Conservation (phyloP, 352 stramenopile species). For the Lagenidium giganteum region DNA sequence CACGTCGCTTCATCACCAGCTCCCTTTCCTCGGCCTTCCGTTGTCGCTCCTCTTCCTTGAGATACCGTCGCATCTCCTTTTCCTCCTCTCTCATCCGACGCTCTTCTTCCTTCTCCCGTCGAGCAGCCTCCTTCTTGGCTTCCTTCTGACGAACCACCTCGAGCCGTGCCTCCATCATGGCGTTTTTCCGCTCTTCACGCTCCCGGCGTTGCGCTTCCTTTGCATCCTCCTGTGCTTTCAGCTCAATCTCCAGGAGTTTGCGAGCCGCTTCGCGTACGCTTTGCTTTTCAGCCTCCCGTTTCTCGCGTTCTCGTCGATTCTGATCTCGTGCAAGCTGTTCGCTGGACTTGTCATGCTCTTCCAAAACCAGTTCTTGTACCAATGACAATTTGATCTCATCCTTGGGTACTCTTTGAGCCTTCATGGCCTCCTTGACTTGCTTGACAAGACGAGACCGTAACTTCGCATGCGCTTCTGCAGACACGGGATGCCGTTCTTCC, state of each 20-base stretch:
- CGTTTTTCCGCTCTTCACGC: conserved; percentile 67
- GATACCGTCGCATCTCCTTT: conserved; percentile 57
- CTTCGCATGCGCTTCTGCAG: conserved; percentile 51
- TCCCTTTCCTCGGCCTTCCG: conserved; percentile 73
- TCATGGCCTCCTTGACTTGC: conserved; percentile 48
- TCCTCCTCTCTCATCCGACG: conserved; percentile 62
- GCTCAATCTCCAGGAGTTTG: conserved; percentile 69
- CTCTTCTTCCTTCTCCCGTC: conserved; percentile 65
- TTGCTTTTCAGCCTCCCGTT: conserved; percentile 58
- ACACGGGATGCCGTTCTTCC: conserved; percentile 71
- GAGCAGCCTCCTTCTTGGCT: conserved; percentile 49
- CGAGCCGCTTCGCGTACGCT: conserved; percentile 65
- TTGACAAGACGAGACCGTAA: conserved; percentile 45
- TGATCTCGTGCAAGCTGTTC: conserved; percentile 35
- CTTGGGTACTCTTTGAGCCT: conserved; percentile 19
- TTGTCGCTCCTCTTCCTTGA: conserved; percentile 66
- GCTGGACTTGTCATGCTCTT: conserved; percentile 30
- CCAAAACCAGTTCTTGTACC: conserved; percentile 37
- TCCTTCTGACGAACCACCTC: conserved; percentile 64
- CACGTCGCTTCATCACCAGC: conserved; percentile 63
- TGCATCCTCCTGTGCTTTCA: conserved; percentile 71
- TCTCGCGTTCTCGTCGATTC: conserved; percentile 38
- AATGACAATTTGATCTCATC: conserved; percentile 37
- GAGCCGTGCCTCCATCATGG: conserved; percentile 56
- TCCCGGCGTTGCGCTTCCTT: conserved; percentile 62